These are phyloP conservation scores for Mangifera indica DNA, from an alignment of 345 rosid genomes.

Conservation along the genomic window DNA sequence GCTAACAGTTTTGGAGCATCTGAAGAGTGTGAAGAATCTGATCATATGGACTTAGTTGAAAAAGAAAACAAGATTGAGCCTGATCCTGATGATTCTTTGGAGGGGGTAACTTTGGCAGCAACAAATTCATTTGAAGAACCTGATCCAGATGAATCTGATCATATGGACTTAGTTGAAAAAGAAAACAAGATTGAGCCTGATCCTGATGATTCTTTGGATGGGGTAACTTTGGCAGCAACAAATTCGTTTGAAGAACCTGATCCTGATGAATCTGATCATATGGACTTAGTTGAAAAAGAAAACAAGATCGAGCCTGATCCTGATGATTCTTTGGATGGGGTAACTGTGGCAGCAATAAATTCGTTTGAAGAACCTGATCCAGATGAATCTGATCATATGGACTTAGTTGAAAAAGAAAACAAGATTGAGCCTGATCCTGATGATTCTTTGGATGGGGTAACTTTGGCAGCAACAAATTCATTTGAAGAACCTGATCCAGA, in stretches of 20 bases:
- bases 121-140: slow-evolving; percentile 24
- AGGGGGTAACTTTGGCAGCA: slow-evolving; percentile 2
- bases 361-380: slow-evolving; percentile 34
- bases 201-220: slow-evolving; percentile 35
- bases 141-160: slow-evolving; percentile 43
- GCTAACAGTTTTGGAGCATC: slow-evolving; percentile 23
- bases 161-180: slow-evolving; percentile 9
- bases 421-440: slow-evolving; percentile 51
- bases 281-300: slow-evolving; percentile 13
- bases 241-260: slow-evolving; percentile 28
- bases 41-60: slow-evolving; percentile 3
- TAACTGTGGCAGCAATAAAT: not conserved
- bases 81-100: slow-evolving; percentile 41
- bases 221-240: not conserved
- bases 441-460: slow-evolving; percentile 19
- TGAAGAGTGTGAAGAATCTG: slow-evolving; percentile 30
- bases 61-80: slow-evolving; percentile 36
- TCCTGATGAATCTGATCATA: slow-evolving; percentile 40
- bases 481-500: slow-evolving; percentile 39
- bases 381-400: slow-evolving; percentile 34
- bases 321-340: slow-evolving; percentile 28
- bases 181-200: slow-evolving; percentile 42
- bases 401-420: slow-evolving; percentile 16
- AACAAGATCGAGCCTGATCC: slow-evolving; percentile 46
- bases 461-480: slow-evolving; percentile 1